A percentile compares a stretch with the other conserved stretches of the same genome.
These are phyloP conservation scores for Phaeosphaeriaceae sp. DNA, from an alignment of 2,329 filamentous ascomycete species.

Conservation along the genomic window DNA sequence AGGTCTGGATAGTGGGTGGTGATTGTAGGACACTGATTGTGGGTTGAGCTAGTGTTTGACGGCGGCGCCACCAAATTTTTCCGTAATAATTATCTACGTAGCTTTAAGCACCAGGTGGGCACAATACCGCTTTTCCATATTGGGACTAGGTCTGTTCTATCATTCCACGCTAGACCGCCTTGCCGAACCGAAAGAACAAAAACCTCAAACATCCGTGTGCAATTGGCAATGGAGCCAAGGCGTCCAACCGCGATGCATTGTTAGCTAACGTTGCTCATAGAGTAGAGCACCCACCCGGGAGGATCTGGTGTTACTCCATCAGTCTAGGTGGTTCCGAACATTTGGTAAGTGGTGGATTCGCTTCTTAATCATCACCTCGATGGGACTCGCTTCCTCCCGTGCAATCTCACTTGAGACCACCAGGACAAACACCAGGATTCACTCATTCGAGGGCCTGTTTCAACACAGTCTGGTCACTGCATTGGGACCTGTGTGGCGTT, in stretches of 20 bases:
- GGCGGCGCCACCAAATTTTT: conserved; percentile 1
- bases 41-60: conserved; percentile 4
- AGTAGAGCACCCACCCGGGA: neutral
- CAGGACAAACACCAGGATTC: conserved; percentile 1
- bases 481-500: neutral
- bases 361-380: neutral
- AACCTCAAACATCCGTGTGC: neutral
- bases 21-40: too few species aligned
- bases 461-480: neutral
- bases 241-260: neutral
- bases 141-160: neutral
- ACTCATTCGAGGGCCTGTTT: conserved; percentile 1
- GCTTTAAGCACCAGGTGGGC: neutral
- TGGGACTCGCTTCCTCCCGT: conserved; percentile 2
- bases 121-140: neutral
- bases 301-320: neutral
- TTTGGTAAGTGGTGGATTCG: neutral
- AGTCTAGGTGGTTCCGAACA: neutral
- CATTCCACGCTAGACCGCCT: neutral
- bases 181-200: neutral
- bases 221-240: neutral
- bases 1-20: too few species aligned
- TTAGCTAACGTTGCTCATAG: neutral
- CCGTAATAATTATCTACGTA: neutral
- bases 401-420: conserved; percentile 4